Evolutionary conservation across 2,329 filamentous ascomycete genomes (phyloP).

Genomic region (Periconia sp.): DNA sequence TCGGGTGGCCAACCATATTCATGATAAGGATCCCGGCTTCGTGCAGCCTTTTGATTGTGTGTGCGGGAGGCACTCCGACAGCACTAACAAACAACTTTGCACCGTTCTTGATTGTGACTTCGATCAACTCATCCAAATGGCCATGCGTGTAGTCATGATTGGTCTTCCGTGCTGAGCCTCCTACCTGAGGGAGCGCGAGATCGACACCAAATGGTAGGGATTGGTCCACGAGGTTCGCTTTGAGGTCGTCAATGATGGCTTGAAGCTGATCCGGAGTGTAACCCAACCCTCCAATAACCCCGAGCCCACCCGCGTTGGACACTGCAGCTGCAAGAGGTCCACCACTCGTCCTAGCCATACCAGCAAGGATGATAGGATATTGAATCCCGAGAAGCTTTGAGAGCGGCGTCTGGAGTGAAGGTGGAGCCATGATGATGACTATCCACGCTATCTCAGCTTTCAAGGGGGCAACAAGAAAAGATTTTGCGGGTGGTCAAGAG

Average conservation of each 20-base stretch:
- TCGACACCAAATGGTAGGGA: conserved; percentile 86
- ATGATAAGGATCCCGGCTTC: conserved; percentile 80
- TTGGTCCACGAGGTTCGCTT: conserved; percentile 67
- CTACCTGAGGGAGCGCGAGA: conserved; percentile 86
- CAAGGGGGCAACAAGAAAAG: too few species aligned
- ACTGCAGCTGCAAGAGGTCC: conserved; percentile 44
- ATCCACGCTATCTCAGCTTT: not conserved
- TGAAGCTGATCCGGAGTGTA: conserved; percentile 69
- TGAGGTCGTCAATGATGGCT: conserved; percentile 82
- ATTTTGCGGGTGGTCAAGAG: not conserved
- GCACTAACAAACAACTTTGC: conserved; percentile 84
- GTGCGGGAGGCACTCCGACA: conserved; percentile 78
- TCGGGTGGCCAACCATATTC: conserved; percentile 97
- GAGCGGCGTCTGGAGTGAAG: conserved; percentile 41
- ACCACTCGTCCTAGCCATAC: conserved; percentile 78
- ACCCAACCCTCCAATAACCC: conserved; percentile 53
- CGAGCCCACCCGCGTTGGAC: conserved; percentile 82
- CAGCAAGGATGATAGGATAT: conserved; percentile 88
- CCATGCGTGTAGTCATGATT: conserved; percentile 96
- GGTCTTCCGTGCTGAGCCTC: conserved; percentile 79
- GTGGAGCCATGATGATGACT: conserved; percentile 30
- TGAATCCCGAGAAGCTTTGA: conserved; percentile 72
- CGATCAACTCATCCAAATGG: conserved; percentile 82
- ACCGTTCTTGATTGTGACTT: conserved; percentile 82
- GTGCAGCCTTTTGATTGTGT: conserved; percentile 76